These are phyloP conservation scores for Arthrobotrys conoides DNA, from an alignment of 2,329 filamentous ascomycete species.

Conservation along the genomic window DNA sequence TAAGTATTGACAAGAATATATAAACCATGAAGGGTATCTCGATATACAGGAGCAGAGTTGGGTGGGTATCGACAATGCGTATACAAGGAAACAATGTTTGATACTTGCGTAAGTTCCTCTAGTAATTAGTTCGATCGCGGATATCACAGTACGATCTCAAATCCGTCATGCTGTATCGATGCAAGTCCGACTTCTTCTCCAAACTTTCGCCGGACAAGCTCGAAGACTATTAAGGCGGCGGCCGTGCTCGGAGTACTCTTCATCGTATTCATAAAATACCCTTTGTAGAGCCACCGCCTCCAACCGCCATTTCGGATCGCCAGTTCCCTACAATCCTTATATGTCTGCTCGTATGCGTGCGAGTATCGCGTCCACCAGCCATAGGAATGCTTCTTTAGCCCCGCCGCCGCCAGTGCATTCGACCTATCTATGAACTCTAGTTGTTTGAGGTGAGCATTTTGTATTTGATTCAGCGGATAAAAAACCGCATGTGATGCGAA, in stretches of 20 bases:
- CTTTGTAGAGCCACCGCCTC: slow-evolving; percentile 77
- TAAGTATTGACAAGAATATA: not conserved
- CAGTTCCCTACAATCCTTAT: slow-evolving; percentile 73
- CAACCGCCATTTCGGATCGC: slow-evolving; percentile 74
- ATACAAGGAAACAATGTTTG: slow-evolving; percentile 22
- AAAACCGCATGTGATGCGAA: slow-evolving; percentile 78
- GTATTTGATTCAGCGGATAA: slow-evolving; percentile 80
- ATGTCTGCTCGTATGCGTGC: slow-evolving; percentile 79
- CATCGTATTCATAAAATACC: slow-evolving; percentile 80
- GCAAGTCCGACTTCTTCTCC: slow-evolving; percentile 75
- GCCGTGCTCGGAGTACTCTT: slow-evolving; percentile 82
- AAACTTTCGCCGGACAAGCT: slow-evolving; percentile 81
- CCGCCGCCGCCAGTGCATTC: slow-evolving; percentile 68
- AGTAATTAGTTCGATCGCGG: not conserved
- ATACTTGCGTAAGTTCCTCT: slow-evolving; percentile 21
- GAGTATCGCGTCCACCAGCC: slow-evolving; percentile 74
- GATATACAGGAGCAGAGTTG: slow-evolving; percentile 19
- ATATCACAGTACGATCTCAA: slow-evolving; percentile 75
- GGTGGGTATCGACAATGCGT: slow-evolving; percentile 13
- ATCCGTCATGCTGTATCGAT: slow-evolving; percentile 77
- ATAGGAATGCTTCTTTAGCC: slow-evolving; percentile 64
- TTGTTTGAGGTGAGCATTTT: slow-evolving; percentile 80
- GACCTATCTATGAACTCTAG: slow-evolving; percentile 79
- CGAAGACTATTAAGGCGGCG: slow-evolving; percentile 83
- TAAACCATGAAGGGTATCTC: slow-evolving; percentile 13